Evolutionary conservation across 2,329 filamentous ascomycete genomes (phyloP), one percentile per base, ranked within the genome.

Genomic region (Cyanodermella asteris): DNA sequence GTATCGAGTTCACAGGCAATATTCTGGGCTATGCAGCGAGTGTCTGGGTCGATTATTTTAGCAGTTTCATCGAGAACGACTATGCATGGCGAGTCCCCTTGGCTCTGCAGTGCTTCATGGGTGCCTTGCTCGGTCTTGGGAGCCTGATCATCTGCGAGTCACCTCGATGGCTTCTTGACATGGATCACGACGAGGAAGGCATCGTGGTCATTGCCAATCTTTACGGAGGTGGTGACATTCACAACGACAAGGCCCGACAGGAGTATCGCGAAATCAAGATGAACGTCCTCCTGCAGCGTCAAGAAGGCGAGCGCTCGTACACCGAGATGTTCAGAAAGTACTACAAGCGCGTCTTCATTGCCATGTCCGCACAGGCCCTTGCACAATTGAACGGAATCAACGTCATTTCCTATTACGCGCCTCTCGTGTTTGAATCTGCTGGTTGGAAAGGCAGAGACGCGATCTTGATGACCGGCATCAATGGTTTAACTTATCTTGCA

Each of bases 211-310:
- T 97, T 52, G 87, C 87, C 31, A 94, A 94, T 45, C 61, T 97
- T 5, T 94, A 94, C 42, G 87, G 87, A 28, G 80, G 76, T 42
- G 87, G 87, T 31, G 87, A 97, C 46, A 82, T 94, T 32, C 82
- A 93, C 51, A 77, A 91, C 46, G 55, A 72, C 30, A 87, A 90
- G 49, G 87, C 87, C 2, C 70, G 82, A 30, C 82, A 93, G 28
- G 87, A 97, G 49, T 97, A 90, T 50, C 77, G 84, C 39, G 87
- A 94, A 42, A 97, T 97, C 56, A 97, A 97, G 58, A 91, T 93
- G 78, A 72, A 84, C 40, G 87, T 97, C 16, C 64, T 97, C 17
- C 58, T 94, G 13, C 72, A 84, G 47, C 76, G 87, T 25, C 81
- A 91, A 51, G 87, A 97, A 52, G 87, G 87, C 38, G 87, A 94